Conservation (phyloP, 768 basidiomycete genomes). For the Serendipita sp. region DNA sequence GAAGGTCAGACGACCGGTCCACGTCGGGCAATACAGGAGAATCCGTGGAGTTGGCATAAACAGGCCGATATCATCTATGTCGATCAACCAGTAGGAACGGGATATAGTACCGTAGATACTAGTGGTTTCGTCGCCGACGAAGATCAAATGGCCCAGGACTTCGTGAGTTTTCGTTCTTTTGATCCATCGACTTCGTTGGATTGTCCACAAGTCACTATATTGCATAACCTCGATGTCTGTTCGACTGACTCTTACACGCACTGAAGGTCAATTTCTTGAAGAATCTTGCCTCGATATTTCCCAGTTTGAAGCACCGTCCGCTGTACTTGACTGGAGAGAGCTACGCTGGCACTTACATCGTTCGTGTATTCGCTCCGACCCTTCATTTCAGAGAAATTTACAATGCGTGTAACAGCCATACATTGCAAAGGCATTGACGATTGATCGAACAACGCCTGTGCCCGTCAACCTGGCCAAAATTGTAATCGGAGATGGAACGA, state of each 20-base stretch:
- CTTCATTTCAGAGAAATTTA: not conserved
- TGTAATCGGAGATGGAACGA: slow-evolving; percentile 50
- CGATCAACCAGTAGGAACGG: slow-evolving; percentile 53
- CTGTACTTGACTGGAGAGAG: slow-evolving; percentile 53
- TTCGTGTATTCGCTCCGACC: slow-evolving; percentile 17
- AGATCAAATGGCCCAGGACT: slow-evolving; percentile 45
- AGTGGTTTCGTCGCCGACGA: slow-evolving; percentile 44
- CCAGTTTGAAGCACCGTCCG: slow-evolving; percentile 47
- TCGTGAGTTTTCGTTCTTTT: slow-evolving; percentile 21
- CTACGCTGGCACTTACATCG: slow-evolving; percentile 60
- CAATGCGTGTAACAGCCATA: not conserved
- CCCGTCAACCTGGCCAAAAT: slow-evolving; percentile 55
- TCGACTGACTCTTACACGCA: not conserved
- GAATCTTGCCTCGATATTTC: slow-evolving; percentile 64
- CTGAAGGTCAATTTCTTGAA: slow-evolving; percentile 51
- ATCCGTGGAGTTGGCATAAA: slow-evolving; percentile 41
- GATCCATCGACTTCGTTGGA: not conserved
- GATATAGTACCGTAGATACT: slow-evolving; percentile 49
- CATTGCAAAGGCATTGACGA: not conserved
- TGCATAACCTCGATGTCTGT: too few relatives aligned
- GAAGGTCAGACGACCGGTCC: slow-evolving; percentile 48
- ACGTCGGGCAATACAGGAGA: slow-evolving; percentile 32
- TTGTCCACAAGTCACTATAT: not conserved
- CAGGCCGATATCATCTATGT: slow-evolving; percentile 38
- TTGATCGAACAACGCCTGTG: slow-evolving; percentile 34